Evolutionary conservation across 345 rosid species (phyloP).

Genomic region (Theobroma cacao): DNA sequence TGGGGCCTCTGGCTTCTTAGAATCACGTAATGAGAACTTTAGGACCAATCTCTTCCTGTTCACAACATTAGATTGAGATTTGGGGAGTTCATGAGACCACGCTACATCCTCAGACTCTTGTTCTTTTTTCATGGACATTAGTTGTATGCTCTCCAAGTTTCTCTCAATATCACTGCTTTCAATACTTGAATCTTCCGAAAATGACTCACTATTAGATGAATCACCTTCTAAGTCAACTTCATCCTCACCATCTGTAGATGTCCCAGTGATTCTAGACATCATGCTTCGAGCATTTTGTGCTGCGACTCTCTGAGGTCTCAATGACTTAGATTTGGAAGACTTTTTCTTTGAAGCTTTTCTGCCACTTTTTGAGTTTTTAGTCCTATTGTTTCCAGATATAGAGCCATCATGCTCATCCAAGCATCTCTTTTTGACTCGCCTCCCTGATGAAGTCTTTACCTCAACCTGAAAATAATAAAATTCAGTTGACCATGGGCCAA

Average conservation of each 20-base stretch:
- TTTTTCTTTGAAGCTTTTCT: slow-evolving; percentile 54
- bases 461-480: slow-evolving; percentile 56
- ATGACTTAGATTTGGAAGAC: slow-evolving; percentile 55
- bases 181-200: slow-evolving; percentile 28
- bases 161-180: slow-evolving; percentile 42
- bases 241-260: slow-evolving; percentile 66
- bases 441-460: slow-evolving; percentile 55
- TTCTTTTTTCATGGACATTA: slow-evolving; percentile 31
- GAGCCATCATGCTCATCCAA: slow-evolving; percentile 65
- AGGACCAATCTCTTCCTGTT: slow-evolving; percentile 70
- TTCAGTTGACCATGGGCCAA: slow-evolving; percentile 26
- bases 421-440: slow-evolving; percentile 74
- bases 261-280: slow-evolving; percentile 80
- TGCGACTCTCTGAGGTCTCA: slow-evolving; percentile 92
- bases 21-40: slow-evolving; percentile 61
- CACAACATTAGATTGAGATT: slow-evolving; percentile 47
- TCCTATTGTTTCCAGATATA: slow-evolving; percentile 38
- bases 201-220: slow-evolving; percentile 54
- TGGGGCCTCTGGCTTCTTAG: slow-evolving; percentile 48
- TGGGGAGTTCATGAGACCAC: slow-evolving; percentile 37
- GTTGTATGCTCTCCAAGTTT: slow-evolving; percentile 32
- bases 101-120: slow-evolving; percentile 26
- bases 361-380: slow-evolving; percentile 49
- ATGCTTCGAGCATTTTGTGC: slow-evolving; percentile 86
- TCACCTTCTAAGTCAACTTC: slow-evolving; percentile 53